These are phyloP conservation scores for Marchantia polymorpha DNA, from an alignment of 225 moss, liverwort and hornwort genomes.

Conservation along the genomic window DNA sequence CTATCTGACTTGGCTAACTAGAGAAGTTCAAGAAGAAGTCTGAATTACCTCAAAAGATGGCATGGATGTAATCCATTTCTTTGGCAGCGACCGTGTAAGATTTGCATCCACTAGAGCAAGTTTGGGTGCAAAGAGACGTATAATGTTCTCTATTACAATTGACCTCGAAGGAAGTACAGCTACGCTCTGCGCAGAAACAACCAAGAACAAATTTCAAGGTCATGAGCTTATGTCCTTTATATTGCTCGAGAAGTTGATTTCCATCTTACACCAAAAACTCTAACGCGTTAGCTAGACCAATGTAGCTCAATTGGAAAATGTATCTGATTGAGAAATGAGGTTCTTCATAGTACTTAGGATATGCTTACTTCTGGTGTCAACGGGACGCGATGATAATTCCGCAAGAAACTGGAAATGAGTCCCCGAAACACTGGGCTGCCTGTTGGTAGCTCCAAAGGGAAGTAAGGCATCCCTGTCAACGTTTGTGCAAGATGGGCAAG, in stretches of 20 bases:
- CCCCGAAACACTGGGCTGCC: conserved; percentile 73
- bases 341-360: neutral
- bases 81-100: conserved; percentile 77
- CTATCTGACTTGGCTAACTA: no score
- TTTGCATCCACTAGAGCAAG: conserved; percentile 81
- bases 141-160: conserved; percentile 75
- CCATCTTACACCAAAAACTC: neutral
- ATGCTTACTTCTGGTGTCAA: conserved; percentile 63
- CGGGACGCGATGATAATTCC: conserved; percentile 88
- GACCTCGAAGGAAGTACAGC: conserved; percentile 85
- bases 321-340: neutral
- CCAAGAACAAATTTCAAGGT: neutral
- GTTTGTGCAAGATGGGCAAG: conserved; percentile 87
- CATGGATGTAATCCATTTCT: conserved; percentile 74
- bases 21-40: no score
- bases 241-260: neutral
- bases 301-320: neutral
- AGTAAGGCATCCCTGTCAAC: conserved; percentile 65
- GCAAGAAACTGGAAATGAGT: conserved; percentile 87
- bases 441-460: conserved; percentile 74
- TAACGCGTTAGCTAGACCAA: neutral
- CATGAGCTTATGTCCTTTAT: neutral
- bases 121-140: conserved; percentile 79
- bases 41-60: conserved; percentile 64
- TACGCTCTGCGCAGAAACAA: conserved; percentile 62